Base-by-base conservation (phyloP, 331 rosid species). In the Dryas integrifolia region DNA sequence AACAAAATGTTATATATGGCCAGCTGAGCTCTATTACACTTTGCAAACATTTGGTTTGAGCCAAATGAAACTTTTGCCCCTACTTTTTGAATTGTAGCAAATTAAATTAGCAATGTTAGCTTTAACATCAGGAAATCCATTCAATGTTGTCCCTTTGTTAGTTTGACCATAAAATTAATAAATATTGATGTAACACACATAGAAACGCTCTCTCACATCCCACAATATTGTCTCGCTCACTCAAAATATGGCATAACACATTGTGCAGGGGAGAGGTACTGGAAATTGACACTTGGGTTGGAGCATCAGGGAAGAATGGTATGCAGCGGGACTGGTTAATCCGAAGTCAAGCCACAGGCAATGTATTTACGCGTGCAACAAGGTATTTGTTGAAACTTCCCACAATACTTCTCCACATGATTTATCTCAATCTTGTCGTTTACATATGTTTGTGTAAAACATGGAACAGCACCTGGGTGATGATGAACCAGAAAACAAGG, bases 261-360 rank as follows among this genome's bases (percentile, higher is more conserved):
- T 57, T 72, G 59, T 70, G 65, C 89, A 91, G 98, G 98, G 97
- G 97, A 51, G 98, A 91, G 91, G 81, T 89, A 18, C 72, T 89
- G 70, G 96, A 94, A 80, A 88, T 94, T 44, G 97, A 94, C 50
- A 89, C 98, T 47, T 94, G 98, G 98, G 97, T 94, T 75, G 95
- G 89, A 72, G 92, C 96, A 43, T 91, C 98, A 3, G 98, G 97
- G 18, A 91, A 94, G 80, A 91, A 94, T 76, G 98, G 98, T 58
- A 91, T 94, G 97, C 72, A 91, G 18, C 81, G 97, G 2, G 97
- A 94, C 70, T 94, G 98, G 98, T 74, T 88, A 5, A 83, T 94
- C 73, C 86, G 90, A 88, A 86, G 98, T 78, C 88, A 91, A 72
- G 88, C 87, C 50, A 89, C 96, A 0, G 96, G 95, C 70, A 89